These are phyloP conservation scores for Cymbidium sinense DNA, from an alignment of 106 monocot species.

Conservation along the genomic window DNA sequence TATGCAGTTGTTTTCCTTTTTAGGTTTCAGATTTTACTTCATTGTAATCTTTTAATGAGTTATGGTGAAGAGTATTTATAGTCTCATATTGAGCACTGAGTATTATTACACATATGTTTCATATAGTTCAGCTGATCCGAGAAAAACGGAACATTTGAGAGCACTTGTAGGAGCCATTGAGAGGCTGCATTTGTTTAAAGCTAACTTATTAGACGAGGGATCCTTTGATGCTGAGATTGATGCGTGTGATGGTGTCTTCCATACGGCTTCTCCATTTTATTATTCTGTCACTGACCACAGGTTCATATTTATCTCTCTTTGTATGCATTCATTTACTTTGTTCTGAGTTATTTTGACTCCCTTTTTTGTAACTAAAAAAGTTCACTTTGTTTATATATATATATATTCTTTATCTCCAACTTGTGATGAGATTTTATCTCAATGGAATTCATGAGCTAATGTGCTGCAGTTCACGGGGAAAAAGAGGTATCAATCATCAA, in stretches of 20 bases:
- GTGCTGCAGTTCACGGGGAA: no score
- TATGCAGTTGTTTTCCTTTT: no score
- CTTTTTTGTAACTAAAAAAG: no score
- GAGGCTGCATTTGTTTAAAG: constrained; percentile 64
- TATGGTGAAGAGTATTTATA: not conserved
- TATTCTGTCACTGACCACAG: constrained; percentile 21
- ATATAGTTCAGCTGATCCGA: constrained; percentile 49
- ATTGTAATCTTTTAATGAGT: no score
- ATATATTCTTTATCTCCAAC: no score
- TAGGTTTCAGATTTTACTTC: no score
- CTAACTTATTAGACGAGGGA: constrained; percentile 67
- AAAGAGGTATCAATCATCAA: not conserved
- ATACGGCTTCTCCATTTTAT: constrained; percentile 27
- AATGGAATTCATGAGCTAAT: not conserved
- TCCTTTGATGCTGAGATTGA: constrained; percentile 61
- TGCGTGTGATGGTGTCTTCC: constrained; percentile 60
- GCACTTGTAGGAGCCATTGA: constrained; percentile 59
- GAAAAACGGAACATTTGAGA: constrained; percentile 66
- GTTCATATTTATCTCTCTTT: constrained; percentile 5
- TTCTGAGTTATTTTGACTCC: no score
- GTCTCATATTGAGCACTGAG: not conserved
- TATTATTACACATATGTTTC: not conserved
- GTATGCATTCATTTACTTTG: not conserved
- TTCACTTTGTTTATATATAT: no score
- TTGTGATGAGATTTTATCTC: no score